Evolutionary conservation across 1,139 yeast genomes (phyloP), one percentile per base, ranked within the genome.

Genomic region (Candida dubliniensis): DNA sequence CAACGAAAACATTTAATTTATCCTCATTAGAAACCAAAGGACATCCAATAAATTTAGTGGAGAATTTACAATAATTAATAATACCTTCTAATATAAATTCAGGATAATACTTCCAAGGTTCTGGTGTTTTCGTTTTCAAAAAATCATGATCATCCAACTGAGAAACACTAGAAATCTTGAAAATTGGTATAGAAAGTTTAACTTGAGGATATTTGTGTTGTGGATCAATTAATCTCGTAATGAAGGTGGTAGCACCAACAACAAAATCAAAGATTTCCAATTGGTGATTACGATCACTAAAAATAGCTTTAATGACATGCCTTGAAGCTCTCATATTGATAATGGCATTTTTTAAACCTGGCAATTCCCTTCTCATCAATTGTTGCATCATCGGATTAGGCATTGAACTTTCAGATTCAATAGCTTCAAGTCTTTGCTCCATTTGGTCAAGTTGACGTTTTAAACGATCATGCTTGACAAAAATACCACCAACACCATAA

Each of bases 401-500:
- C 5, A 61, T 61, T n/a, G 52, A 49, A 40, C 56, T 49, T 25
- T 58, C 65, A 36, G 65, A 60, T 48, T 74, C 72, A 13, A 81
- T 55, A 57, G 67, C 74, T 6, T 74, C 77, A 14, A 84, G 58
- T 46, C 84, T 77, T 48, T 73, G 75, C 40, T 76, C 72, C 31
- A 77, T 52, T 49, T 80, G 83, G 42, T 81, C 77, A 33, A 81
- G 67, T 44, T 72, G 71, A 34, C 72, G 71, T 47, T 78, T 74
- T 34, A 82, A 59, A 46, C 83, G 76, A 42, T 80, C 81, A 51
- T 79, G 81, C 39, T 77, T 76, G 38, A 82, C 73, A 43, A 76
- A 67, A 0, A 87, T 67, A 40, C 97, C 98, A 30, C 96, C 96
- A 35, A 89, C 69, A 37, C 98, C 99, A 63, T 87, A 95, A 54